phyloP scores from a whole-genome alignment of 108 stramenopile genomes.

The Pseudonitzschia multiseries region DNA sequence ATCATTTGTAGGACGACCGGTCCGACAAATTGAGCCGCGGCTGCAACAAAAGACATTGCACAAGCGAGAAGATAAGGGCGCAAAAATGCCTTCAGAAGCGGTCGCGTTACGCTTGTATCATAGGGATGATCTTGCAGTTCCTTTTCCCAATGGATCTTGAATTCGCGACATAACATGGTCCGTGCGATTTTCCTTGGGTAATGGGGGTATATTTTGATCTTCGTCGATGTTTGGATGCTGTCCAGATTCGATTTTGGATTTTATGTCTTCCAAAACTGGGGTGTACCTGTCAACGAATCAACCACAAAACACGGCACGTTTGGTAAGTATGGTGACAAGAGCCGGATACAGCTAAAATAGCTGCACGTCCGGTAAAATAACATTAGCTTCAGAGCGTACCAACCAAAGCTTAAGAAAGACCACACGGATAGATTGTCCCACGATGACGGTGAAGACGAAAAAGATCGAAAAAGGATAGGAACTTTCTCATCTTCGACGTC shows the following conservation, averaged over 20 bases:
- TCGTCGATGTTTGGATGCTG: constrained; percentile 25
- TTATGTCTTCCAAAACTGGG: constrained; percentile 53
- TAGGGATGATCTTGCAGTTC: constrained; percentile 35
- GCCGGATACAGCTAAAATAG: too few relatives aligned
- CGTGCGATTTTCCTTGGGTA: constrained; percentile 49
- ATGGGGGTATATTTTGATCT: constrained; percentile 49
- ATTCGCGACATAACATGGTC: constrained; percentile 32
- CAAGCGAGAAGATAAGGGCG: constrained; percentile 57
- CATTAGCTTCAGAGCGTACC: too few relatives aligned
- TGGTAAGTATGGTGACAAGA: too few relatives aligned
- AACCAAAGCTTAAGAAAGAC: constrained; percentile 50
- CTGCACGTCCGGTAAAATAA: too few relatives aligned
- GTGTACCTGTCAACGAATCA: constrained; percentile 34
- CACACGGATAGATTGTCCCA: not conserved
- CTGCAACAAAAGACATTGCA: constrained; percentile 68
- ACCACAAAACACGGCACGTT: too few relatives aligned
- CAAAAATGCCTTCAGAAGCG: constrained; percentile 51
- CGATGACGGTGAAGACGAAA: too few relatives aligned
- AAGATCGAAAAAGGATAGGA: too few relatives aligned
- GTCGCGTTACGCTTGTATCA: constrained; percentile 37
- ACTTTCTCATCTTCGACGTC: not conserved
- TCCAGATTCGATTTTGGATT: constrained; percentile 49
- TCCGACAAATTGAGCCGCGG: constrained; percentile 74
- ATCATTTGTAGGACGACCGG: constrained; percentile 66
- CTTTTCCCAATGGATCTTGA: constrained; percentile 45